Percentiles rank a stretch among this genome's conserved stretches.
These are phyloP conservation scores for Dentipellis sp. DNA, from an alignment of 768 basidiomycete genomes.

Conservation along the genomic window DNA sequence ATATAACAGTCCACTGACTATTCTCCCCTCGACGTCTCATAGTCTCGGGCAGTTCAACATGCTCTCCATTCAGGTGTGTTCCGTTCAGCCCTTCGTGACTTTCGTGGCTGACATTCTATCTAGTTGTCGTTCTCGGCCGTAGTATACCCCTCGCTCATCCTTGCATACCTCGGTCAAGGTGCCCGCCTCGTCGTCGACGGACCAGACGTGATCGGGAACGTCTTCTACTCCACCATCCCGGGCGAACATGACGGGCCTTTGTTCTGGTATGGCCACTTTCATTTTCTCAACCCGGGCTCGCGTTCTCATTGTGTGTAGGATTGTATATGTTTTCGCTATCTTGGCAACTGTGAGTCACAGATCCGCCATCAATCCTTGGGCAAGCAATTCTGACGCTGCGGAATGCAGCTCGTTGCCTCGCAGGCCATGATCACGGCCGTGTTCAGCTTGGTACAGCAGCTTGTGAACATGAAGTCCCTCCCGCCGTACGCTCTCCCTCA, in stretches of 20 bases:
- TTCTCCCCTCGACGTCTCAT: not conserved
- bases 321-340: conserved; percentile 54
- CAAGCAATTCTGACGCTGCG: not conserved
- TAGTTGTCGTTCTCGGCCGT: conserved; percentile 34
- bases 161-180: conserved; percentile 69
- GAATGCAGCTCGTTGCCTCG: conserved; percentile 43
- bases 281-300: not conserved
- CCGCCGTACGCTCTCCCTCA: conserved; percentile 28
- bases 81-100: not conserved
- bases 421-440: conserved; percentile 65
- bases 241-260: conserved; percentile 41
- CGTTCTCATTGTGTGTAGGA: conserved; percentile 26
- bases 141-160: conserved; percentile 50
- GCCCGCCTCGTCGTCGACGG: conserved; percentile 48
- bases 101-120: conserved; percentile 22
- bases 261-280: conserved; percentile 39
- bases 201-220: conserved; percentile 36
- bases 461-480: conserved; percentile 51
- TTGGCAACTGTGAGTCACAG: conserved; percentile 44
- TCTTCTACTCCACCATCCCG: conserved; percentile 62
- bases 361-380: not conserved
- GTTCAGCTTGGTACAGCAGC: conserved; percentile 53
- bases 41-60: conserved; percentile 65
- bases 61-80: conserved; percentile 40
- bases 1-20: not conserved